A percentile compares a stretch with the other conserved stretches of the same genome.
Evolutionary conservation across 1,284 basidiomycete species (phyloP).

Genomic region (Tremellales sp.): DNA sequence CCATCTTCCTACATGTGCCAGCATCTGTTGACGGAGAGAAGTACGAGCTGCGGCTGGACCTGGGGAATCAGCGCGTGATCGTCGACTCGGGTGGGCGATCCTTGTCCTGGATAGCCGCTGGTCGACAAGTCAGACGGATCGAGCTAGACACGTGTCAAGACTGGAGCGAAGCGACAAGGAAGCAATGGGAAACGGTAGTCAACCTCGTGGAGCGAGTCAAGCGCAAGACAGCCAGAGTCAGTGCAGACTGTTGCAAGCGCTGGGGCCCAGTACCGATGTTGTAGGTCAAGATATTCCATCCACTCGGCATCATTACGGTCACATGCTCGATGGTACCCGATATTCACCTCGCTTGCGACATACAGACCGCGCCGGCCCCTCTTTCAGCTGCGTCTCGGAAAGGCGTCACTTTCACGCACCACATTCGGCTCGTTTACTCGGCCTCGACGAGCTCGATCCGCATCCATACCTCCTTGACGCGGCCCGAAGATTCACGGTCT

Average conservation of each 20-base stretch:
- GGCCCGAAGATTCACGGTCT: background rate
- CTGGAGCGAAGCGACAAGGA: too few relatives aligned
- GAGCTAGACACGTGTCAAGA: too few relatives aligned
- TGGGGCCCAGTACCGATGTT: background rate
- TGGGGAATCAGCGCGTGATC: too few relatives aligned
- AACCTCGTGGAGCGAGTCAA: constrained; percentile 27
- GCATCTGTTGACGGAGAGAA: too few relatives aligned
- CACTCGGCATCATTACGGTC: constrained; percentile 29
- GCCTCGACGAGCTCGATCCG: constrained; percentile 4
- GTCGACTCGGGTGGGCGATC: too few relatives aligned
- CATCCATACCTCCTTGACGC: constrained; percentile 9
- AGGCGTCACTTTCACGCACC: too few relatives aligned
- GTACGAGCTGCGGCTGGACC: too few relatives aligned
- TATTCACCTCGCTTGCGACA: constrained; percentile 22
- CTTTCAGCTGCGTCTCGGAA: too few relatives aligned
- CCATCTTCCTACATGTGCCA: too few relatives aligned
- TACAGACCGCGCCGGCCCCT: too few relatives aligned
- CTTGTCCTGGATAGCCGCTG: too few relatives aligned
- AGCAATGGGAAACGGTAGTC: constrained; percentile 21
- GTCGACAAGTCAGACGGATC: too few relatives aligned
- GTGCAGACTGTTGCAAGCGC: constrained; percentile 4
- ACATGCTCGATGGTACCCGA: constrained; percentile 39
- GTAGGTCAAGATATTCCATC: constrained; percentile 34
- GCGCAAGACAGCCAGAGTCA: constrained; percentile 25
- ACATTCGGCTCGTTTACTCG: constrained; percentile 20